Conservation (phyloP, 2,329 filamentous ascomycete species). For the Fusarium kyushuense region DNA sequence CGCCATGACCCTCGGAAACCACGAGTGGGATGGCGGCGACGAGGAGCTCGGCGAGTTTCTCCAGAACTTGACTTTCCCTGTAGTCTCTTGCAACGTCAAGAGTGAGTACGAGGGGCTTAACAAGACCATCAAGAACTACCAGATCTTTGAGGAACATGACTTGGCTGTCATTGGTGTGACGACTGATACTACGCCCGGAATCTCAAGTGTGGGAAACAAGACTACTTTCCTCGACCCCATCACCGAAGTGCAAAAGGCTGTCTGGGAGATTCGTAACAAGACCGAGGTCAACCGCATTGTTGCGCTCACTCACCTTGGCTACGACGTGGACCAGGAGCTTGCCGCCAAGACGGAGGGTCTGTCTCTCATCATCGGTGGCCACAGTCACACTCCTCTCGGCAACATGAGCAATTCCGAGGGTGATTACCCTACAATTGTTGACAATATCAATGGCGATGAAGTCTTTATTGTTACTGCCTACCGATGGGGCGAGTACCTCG, state of each 20-base stretch:
- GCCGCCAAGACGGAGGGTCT: conserved; percentile 70
- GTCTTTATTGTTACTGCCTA: conserved; percentile 77
- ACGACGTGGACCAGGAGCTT: conserved; percentile 71
- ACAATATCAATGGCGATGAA: conserved; percentile 72
- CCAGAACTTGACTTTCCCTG: conserved; percentile 72
- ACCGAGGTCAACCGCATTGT: conserved; percentile 74
- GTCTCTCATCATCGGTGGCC: conserved; percentile 76
- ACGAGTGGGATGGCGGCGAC: conserved; percentile 75
- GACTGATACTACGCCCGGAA: conserved; percentile 68
- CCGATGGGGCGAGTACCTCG: conserved; percentile 76
- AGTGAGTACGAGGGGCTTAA: conserved; percentile 71
- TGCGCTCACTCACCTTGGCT: conserved; percentile 75
- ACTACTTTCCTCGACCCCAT: conserved; percentile 71
- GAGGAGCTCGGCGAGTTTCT: conserved; percentile 72
- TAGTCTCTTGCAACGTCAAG: conserved; percentile 72
- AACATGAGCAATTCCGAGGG: conserved; percentile 69
- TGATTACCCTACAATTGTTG: conserved; percentile 72
- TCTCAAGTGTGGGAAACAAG: conserved; percentile 68
- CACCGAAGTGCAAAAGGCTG: conserved; percentile 68
- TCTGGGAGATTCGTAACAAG: conserved; percentile 70
- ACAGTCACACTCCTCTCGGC: conserved; percentile 71
- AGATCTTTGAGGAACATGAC: conserved; percentile 71
- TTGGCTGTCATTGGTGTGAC: conserved; percentile 74
- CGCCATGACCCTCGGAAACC: conserved; percentile 75
- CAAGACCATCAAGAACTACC: conserved; percentile 73